Base-by-base conservation (phyloP, 2,329 filamentous ascomycete species). In the Verticillium nonalfalfae region DNA sequence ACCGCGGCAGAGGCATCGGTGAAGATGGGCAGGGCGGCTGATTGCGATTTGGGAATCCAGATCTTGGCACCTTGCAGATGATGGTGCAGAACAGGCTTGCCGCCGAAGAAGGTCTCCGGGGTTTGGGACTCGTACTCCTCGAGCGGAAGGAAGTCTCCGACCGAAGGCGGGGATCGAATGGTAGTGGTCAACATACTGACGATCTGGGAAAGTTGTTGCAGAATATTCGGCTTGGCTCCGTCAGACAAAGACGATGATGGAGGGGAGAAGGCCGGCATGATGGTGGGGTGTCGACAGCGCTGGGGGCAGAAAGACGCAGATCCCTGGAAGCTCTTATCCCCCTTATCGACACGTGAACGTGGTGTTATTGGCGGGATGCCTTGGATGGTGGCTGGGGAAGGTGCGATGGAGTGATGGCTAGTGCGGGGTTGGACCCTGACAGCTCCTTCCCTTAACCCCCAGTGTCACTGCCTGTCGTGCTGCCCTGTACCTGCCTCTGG, bases 101-200 rank as follows among this genome's bases (percentile, higher is more conserved):
- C 85, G 67, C 82, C 84, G 68, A 87, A 88, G 75, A 93, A 94
- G 52, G 84, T 88, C 62, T 81, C 79, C 1, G 90, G 90, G 1
- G 90, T 94, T 69, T 87, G 85, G 59, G 86, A 79, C 72, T 91
- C 85, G 71, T 92, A 90, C 63, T 91, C 86, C 62, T 81, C 78
- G 56, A 93, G 81, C 4, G 84, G 78, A 38, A 82, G 86, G 74
- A 86, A 93, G 70, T 87, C 83, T 39, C 78, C 78, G 14, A 79
- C 69, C 15, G 80, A 76, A 5, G 88, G 89, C 34, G 85, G 77
- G 2, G 76, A 76, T 57, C 80, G 80, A 56, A 90, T 83, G 1
- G 84, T 86, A 4, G 81, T 83, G 36, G 81, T 77, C 57, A 81
- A 69, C 77, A 79, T 79, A 33, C 63, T 62, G 61, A 63, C 45